These are phyloP conservation scores for Tulasnella sp. DNA, from an alignment of 768 basidiomycete species.

Conservation along the genomic window DNA sequence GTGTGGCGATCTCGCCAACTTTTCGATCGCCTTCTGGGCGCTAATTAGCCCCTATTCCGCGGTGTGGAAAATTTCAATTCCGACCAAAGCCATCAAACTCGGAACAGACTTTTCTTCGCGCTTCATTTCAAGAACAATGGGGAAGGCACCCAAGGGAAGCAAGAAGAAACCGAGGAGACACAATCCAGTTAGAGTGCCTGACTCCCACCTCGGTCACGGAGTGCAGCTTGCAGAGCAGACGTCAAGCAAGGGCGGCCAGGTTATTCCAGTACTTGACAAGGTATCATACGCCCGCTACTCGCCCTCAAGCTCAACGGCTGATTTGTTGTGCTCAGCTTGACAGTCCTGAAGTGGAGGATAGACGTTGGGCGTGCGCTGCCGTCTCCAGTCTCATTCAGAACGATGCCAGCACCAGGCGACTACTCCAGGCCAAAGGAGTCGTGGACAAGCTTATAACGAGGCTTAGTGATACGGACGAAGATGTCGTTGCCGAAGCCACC, in stretches of 20 bases:
- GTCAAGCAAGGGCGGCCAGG: constrained; percentile 70
- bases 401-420: constrained; percentile 83
- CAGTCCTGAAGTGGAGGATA: constrained; percentile 68
- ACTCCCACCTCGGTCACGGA: constrained; percentile 83
- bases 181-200: constrained; percentile 91
- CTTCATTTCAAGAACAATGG: constrained; percentile 53
- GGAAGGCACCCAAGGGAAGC: constrained; percentile 79
- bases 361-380: constrained; percentile 95
- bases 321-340: constrained; percentile 53
- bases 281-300: constrained; percentile 42
- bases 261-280: constrained; percentile 88
- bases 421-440: constrained; percentile 87
- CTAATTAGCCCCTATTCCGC: not conserved
- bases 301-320: not conserved
- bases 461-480: constrained; percentile 85
- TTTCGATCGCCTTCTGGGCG: not conserved
- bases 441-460: constrained; percentile 82
- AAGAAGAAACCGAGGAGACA: constrained; percentile 75
- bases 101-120: not conserved
- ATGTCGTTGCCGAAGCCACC: constrained; percentile 84
- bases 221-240: constrained; percentile 67
- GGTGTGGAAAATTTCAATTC: constrained; percentile 3
- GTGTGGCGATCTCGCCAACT: no score
- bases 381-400: constrained; percentile 95
- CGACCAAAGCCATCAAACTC: not conserved